Conservation (phyloP, 768 basidiomycete species). For the Ramaria sp. region DNA sequence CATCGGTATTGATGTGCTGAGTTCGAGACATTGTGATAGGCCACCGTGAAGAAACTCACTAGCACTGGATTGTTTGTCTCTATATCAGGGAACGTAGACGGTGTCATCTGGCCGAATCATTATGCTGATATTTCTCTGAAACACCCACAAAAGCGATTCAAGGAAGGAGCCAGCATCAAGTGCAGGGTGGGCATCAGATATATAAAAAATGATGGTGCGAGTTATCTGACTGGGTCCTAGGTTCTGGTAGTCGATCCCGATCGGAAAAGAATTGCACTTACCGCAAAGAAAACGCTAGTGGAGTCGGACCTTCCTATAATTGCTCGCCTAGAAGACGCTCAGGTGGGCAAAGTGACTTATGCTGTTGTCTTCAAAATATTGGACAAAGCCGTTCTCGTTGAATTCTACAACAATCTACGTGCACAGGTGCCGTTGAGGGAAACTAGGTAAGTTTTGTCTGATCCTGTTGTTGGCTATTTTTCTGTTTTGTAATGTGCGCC, state of each 20-base stretch:
- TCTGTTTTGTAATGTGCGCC: conserved; percentile 1
- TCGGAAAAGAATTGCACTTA: conserved; percentile 71
- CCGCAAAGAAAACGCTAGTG: conserved; percentile 84
- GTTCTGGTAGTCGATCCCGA: conserved; percentile 76
- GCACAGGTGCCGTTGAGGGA: conserved; percentile 75
- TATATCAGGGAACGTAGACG: conserved; percentile 80
- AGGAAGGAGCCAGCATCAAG: conserved; percentile 69
- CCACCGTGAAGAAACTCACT: conserved; percentile 72
- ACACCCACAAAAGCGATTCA: conserved; percentile 87
- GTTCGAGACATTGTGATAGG: conserved; percentile 16
- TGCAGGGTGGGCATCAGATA: conserved; percentile 50
- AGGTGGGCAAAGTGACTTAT: conserved; percentile 61
- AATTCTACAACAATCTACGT: conserved; percentile 84
- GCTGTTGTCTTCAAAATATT: conserved; percentile 78
- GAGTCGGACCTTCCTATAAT: conserved; percentile 70
- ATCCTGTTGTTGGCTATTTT: neutral
- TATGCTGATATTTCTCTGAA: conserved; percentile 93
- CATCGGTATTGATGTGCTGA: neutral
- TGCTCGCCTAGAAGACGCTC: conserved; percentile 51
- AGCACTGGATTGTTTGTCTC: conserved; percentile 77
- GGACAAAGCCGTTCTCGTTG: conserved; percentile 72
- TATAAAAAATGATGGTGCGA: neutral
- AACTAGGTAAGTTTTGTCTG: conserved; percentile 46
- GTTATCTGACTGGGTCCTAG: conserved; percentile 25
- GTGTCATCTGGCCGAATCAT: conserved; percentile 88